Evolutionary conservation across 768 basidiomycete genomes (phyloP).

Genomic region (Hypholoma fasciculare): DNA sequence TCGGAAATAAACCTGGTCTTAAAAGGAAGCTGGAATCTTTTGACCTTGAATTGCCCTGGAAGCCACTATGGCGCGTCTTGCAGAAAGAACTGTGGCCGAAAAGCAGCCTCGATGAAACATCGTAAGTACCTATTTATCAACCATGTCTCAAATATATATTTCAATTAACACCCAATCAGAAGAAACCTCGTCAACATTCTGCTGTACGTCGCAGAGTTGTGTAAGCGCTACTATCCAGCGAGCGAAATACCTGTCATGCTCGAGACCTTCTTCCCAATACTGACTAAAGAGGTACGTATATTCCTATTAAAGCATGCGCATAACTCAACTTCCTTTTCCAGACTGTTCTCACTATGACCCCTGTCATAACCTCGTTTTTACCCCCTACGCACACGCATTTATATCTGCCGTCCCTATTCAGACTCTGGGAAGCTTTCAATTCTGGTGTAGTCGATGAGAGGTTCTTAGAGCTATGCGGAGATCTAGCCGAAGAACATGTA

Average conservation of each 20-base stretch:
- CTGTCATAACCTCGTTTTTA: slow-evolving; percentile 76
- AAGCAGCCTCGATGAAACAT: slow-evolving; percentile 55
- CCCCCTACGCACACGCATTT: slow-evolving; percentile 65
- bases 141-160: not conserved
- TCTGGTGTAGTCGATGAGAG: slow-evolving; percentile 74
- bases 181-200: slow-evolving; percentile 70
- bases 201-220: slow-evolving; percentile 72
- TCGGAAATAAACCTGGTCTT: slow-evolving; percentile 62
- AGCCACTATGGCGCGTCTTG: slow-evolving; percentile 72
- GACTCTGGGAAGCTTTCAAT: slow-evolving; percentile 78
- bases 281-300: slow-evolving; percentile 66
- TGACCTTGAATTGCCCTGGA: slow-evolving; percentile 74
- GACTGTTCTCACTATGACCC: slow-evolving; percentile 71
- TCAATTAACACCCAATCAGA: slow-evolving; percentile 17
- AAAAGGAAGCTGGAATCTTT: slow-evolving; percentile 65
- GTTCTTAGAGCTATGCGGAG: slow-evolving; percentile 68
- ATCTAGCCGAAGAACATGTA: slow-evolving; percentile 71
- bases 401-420: slow-evolving; percentile 74
- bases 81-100: slow-evolving; percentile 79
- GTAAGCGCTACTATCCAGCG: slow-evolving; percentile 68
- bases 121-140: slow-evolving; percentile 38
- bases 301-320: not conserved
- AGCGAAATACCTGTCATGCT: slow-evolving; percentile 72
- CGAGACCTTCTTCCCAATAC: slow-evolving; percentile 63
- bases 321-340: slow-evolving; percentile 22